Base-by-base conservation (phyloP, 208 protist genomes). In the Tritrichomonas foetus region DNA sequence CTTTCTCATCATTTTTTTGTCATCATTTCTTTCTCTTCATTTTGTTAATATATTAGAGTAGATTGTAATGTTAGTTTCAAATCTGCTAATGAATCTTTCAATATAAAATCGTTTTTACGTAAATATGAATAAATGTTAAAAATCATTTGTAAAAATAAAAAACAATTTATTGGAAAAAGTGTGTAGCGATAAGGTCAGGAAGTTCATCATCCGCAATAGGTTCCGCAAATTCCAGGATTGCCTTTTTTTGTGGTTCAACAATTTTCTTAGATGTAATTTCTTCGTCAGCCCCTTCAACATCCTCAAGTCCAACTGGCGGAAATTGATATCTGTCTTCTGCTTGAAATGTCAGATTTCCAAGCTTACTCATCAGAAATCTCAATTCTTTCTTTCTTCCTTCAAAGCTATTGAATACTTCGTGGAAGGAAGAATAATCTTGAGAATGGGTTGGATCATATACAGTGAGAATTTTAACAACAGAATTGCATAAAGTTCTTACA, bases 271-370 rank as follows among this genome's bases (percentile, higher is more conserved):
- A 39, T 9, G 78, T 57, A n/a, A 89, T 33, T 16, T 89, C 78
- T 61, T 89, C n/a, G 30, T 89, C 78, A 16, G 47, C 78, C 9
- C 78, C 78, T 89, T 89, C 78, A 39, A 89, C 44, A 39, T 89
- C 47, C 9, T 57, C 47, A 0, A 57, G 20, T 33, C 78, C 47
- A 57, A 57, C 44, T 2, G 78, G 41, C 9, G 78, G 47, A 57
- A 89, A 33, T 3, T 41, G 1, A 0, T 57, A 20, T 39, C 33
- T 33, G 2, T 49, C 22, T 0, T 49, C 16, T 41, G 8, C 39
- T 57, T 89, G n/a, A n/a, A 89, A 89, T n/a, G 78, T 89, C 1
- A 89, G 47, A 57, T 89, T 89, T 61, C 78, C 78, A 33, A 89
- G 47, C 27, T 89, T 89, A 13, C 41, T 53, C 47, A 89, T 53